A percentile compares a stretch with the other conserved stretches of the same genome.
Conservation (phyloP, 169 alveolate genomes). For the Babesia ovata region DNA sequence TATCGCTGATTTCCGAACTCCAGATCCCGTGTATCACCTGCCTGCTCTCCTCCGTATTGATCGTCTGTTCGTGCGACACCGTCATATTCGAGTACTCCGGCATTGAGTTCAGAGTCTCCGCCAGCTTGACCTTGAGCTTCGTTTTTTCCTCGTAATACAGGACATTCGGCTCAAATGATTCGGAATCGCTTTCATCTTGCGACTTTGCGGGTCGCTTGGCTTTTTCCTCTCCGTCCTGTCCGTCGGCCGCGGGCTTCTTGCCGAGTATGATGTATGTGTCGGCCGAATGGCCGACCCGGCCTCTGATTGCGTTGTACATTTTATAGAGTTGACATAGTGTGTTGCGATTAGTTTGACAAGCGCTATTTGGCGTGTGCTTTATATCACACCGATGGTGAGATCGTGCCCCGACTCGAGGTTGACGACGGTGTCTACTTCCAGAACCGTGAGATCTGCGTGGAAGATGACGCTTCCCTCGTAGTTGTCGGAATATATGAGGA, state of each 20-base stretch:
- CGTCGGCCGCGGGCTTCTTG: not conserved
- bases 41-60: conserved; percentile 48
- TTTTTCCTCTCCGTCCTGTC: conserved; percentile 1
- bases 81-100: not conserved
- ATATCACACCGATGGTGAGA: conserved; percentile 4
- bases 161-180: not conserved
- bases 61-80: not conserved
- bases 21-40: conserved; percentile 57
- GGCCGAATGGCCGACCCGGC: conserved; percentile 58
- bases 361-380: not conserved
- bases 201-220: not conserved
- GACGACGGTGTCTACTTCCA: conserved; percentile 14
- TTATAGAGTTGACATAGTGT: not conserved
- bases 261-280: conserved; percentile 32
- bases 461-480: conserved; percentile 22
- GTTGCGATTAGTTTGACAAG: not conserved
- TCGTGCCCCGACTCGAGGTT: conserved; percentile 28
- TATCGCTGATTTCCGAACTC: conserved; percentile 45
- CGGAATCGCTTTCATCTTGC: not conserved
- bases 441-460: conserved; percentile 12
- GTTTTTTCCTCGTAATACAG: conserved; percentile 5
- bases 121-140: not conserved
- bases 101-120: not conserved
- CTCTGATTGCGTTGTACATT: conserved; percentile 4
- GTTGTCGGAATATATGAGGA: conserved; percentile 13